Evolutionary conservation across 2,329 filamentous ascomycete genomes (phyloP).

Genomic region (Pseudocercospora eumusae): DNA sequence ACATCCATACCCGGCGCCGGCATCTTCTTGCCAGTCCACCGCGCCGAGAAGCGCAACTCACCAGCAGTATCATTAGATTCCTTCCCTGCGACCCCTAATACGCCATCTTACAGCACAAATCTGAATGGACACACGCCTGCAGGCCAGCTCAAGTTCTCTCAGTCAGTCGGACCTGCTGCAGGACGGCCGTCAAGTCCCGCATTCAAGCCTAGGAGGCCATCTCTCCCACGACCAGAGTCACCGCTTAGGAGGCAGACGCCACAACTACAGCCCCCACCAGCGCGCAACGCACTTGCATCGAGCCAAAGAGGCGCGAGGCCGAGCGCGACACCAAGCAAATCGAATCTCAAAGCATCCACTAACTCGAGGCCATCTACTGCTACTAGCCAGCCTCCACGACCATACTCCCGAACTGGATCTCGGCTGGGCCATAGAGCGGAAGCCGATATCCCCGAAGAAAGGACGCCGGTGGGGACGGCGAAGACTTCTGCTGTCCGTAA

Average conservation of each 20-base stretch:
- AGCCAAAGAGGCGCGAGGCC: constrained; percentile 52
- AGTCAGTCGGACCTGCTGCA: constrained; percentile 74
- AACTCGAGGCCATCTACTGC: constrained; percentile 51
- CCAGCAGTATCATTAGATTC: constrained; percentile 55
- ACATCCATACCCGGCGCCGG: constrained; percentile 78
- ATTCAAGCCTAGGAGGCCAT: constrained; percentile 71
- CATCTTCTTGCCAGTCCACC: constrained; percentile 87
- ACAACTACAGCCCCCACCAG: constrained; percentile 57
- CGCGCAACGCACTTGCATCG: constrained; percentile 58
- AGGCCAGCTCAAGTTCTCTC: constrained; percentile 73
- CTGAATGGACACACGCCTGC: constrained; percentile 48
- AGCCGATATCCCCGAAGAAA: constrained; percentile 43
- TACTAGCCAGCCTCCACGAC: constrained; percentile 38
- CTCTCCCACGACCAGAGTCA: constrained; percentile 84
- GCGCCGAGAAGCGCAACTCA: constrained; percentile 69
- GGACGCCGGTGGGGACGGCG: constrained; percentile 30
- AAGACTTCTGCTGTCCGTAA: constrained; percentile 49
- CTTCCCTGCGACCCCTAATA: constrained; percentile 68
- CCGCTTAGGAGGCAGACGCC: constrained; percentile 68
- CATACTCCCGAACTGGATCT: constrained; percentile 52
- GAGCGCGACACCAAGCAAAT: constrained; percentile 42
- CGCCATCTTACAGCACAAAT: constrained; percentile 62
- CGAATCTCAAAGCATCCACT: constrained; percentile 50
- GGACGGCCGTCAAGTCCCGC: constrained; percentile 67
- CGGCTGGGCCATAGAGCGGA: constrained; percentile 47